phyloP scores from a whole-genome alignment of 1,284 basidiomycete genomes.

The Tilletia indica region DNA sequence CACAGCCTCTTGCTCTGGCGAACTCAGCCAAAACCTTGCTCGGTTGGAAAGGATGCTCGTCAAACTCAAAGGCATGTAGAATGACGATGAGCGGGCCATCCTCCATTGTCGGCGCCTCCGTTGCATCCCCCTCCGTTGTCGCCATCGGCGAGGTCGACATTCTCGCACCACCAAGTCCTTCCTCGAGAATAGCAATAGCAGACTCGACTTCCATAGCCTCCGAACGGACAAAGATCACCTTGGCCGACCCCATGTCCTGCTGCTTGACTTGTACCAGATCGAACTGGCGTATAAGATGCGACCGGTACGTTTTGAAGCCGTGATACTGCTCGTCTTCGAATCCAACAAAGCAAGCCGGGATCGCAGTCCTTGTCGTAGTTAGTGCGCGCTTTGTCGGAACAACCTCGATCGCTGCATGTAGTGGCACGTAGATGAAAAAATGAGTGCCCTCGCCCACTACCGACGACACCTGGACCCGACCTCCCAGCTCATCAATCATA shows the following conservation, averaged over 20 bases:
- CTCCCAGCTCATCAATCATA: constrained; percentile 1
- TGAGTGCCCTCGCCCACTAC: background rate
- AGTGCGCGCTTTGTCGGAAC: background rate
- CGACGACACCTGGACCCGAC: background rate
- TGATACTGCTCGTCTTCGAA: background rate
- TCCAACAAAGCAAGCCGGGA: background rate
- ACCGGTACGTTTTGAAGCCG: background rate
- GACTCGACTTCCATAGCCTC: background rate
- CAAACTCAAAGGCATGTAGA: background rate
- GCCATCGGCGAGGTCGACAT: too few relatives aligned
- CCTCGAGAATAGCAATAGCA: background rate
- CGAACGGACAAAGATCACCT: background rate
- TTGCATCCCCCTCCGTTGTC: background rate
- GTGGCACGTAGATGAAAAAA: background rate
- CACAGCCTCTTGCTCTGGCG: background rate
- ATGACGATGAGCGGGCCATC: background rate
- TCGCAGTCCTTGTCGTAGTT: background rate
- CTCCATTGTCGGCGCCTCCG: background rate
- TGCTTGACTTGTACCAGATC: background rate
- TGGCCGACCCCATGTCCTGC: background rate
- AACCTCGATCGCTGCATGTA: background rate
- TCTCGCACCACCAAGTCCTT: too few relatives aligned
- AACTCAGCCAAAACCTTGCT: background rate
- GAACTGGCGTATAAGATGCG: background rate
- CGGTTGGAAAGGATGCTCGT: background rate